Percentiles rank a stretch among this genome's conserved stretches.
Evolutionary conservation across 768 basidiomycete species (phyloP).

Genomic region (Russula dissimulans): DNA sequence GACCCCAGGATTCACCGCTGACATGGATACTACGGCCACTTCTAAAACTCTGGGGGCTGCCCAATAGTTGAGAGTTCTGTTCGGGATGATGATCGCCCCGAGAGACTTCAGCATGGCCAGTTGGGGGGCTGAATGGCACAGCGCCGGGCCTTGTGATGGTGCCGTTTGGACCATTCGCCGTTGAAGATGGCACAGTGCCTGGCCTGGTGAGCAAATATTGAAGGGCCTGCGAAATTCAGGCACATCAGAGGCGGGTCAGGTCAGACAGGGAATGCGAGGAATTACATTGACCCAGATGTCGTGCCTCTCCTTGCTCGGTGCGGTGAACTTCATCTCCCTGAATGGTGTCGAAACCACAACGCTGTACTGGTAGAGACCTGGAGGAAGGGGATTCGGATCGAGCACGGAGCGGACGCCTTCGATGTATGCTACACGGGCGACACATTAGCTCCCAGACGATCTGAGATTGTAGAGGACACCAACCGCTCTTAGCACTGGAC

Average conservation of each 20-base stretch:
- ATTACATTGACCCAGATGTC: slow-evolving; percentile 92
- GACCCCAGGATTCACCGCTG: slow-evolving; percentile 57
- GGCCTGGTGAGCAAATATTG: slow-evolving; percentile 84
- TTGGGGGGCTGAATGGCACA: slow-evolving; percentile 25
- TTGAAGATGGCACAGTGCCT: slow-evolving; percentile 24
- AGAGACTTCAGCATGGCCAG: slow-evolving; percentile 27
- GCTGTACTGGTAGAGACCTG: slow-evolving; percentile 86
- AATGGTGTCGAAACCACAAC: slow-evolving; percentile 89
- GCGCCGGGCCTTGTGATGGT: slow-evolving; percentile 1
- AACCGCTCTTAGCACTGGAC: slow-evolving; percentile 95
- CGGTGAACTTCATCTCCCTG: slow-evolving; percentile 98
- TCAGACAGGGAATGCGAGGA: slow-evolving; percentile 10
- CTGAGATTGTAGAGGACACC: slow-evolving; percentile 28
- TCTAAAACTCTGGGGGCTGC: slow-evolving; percentile 69
- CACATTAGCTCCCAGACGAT: background rate
- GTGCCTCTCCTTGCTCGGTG: slow-evolving; percentile 88
- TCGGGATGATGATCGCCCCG: slow-evolving; percentile 33
- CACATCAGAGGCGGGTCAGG: slow-evolving; percentile 6
- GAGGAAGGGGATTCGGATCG: slow-evolving; percentile 93
- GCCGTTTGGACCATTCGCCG: slow-evolving; percentile 18
- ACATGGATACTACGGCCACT: slow-evolving; percentile 51
- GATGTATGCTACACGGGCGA: slow-evolving; percentile 62
- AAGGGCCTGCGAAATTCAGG: slow-evolving; percentile 52
- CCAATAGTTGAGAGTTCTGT: slow-evolving; percentile 35
- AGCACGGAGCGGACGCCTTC: slow-evolving; percentile 87